phyloP scores from a whole-genome alignment of 176 grass and related monocot genomes.

The Aegilops longissima region DNA sequence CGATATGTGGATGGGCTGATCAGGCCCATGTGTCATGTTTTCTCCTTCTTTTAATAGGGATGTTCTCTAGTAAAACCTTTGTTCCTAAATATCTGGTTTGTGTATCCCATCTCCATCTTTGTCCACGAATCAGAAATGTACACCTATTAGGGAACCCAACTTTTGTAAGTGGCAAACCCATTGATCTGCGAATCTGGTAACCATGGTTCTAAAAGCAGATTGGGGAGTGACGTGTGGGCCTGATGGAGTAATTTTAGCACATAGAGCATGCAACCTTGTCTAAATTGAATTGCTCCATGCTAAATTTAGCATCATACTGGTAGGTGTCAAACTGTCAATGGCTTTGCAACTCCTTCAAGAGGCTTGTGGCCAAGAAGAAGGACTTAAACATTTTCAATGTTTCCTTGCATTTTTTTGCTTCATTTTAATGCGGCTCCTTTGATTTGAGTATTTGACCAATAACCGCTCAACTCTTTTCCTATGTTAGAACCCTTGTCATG shows the following conservation, averaged over 20 bases:
- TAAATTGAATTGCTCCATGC: background rate
- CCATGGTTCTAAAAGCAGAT: background rate
- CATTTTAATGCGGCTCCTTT: background rate
- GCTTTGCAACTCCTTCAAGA: background rate
- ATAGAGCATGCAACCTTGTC: background rate
- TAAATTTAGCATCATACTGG: background rate
- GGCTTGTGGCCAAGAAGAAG: background rate
- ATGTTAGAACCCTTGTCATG: constrained; percentile 14
- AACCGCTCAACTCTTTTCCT: background rate
- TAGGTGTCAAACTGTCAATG: background rate
- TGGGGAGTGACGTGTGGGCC: background rate
- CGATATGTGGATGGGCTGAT: background rate
- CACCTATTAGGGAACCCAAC: background rate
- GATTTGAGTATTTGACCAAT: background rate
- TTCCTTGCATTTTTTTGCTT: background rate
- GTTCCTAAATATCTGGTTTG: background rate
- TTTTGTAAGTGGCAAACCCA: background rate
- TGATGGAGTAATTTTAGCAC: background rate
- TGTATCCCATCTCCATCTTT: background rate
- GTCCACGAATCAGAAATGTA: background rate
- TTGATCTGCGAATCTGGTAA: background rate
- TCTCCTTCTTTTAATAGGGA: background rate
- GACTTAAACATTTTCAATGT: background rate
- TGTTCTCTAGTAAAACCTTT: background rate
- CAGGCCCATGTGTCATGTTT: background rate